Base-by-base conservation (phyloP, 495 filamentous ascomycete genomes). In the Evansstolkia leycettana region DNA sequence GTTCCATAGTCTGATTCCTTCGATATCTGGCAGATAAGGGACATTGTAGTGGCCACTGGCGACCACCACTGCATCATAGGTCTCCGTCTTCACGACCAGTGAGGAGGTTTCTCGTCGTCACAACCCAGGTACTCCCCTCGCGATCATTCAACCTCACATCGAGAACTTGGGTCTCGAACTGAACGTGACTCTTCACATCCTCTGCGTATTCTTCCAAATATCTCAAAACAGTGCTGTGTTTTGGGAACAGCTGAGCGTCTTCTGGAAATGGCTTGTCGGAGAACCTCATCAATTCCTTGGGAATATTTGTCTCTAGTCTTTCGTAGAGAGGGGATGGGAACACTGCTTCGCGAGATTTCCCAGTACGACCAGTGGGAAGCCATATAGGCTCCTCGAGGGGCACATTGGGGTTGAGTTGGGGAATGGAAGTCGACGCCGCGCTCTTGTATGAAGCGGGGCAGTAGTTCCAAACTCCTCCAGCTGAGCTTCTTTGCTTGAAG, bases 391-490 rank as follows among this genome's bases (percentile, higher is more conserved):
- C 55, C 38, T 66, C 56, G 5, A 46, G 28, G 1, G 56, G 50
- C 36, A 54, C 51, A 37, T 63, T 46, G 8, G 69, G 64, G 39
- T 60, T 54, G 6, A 59, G 47, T 37, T 69, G 62, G 3, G 67
- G 65, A 7, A 69, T 50, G 34, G 50, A 36, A 1, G 52, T 53
- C 11, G 50, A 36, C 15, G 46, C 5, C 23, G 40, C 40, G 12
- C 31, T 17, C 35, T 65, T 62, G 12, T 48, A 36, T 7, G 50
- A 40, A 8, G 50, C 48, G 1, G 52, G 55, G 38, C 41, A 53
- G 30, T 70, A 82, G 45, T 90, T 79, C 89, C 89, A 96, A 4
- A 84, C 72, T 3, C 89, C 89, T 34, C 85, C 88, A 4, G 76
- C 69, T 9, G 72, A 67, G 32, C 57, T 58, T 41, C 83, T 77